A percentile compares a stretch with the other conserved stretches of the same genome.
These are phyloP conservation scores for Metschnikowia shivogae DNA, from an alignment of 805 yeast genomes.

Conservation along the genomic window DNA sequence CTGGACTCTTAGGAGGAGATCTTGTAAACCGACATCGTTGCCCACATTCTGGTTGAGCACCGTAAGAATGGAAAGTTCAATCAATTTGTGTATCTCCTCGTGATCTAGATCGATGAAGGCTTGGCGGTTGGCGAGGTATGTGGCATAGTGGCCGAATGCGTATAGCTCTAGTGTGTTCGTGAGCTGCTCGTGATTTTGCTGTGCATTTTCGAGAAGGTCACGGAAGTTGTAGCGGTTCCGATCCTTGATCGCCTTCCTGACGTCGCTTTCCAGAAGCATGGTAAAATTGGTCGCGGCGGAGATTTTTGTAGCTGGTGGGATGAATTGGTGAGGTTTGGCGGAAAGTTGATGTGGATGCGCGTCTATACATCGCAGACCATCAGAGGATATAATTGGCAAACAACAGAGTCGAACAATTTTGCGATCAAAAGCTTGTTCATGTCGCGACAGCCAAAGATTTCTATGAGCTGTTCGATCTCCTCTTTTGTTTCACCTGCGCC, in stretches of 20 bases:
- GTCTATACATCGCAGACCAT: constrained; percentile 5
- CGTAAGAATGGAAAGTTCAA: constrained; percentile 26
- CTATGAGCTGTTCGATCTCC: constrained; percentile 13
- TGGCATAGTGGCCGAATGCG: constrained; percentile 31
- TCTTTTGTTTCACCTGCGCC: constrained; percentile 14
- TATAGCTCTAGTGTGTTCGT: constrained; percentile 35
- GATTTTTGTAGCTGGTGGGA: neutral
- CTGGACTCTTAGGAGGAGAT: constrained; percentile 11
- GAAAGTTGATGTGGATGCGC: too few species aligned
- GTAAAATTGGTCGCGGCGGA: neutral
- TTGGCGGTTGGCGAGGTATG: constrained; percentile 20
- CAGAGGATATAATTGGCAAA: constrained; percentile 24
- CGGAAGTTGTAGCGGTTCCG: constrained; percentile 6
- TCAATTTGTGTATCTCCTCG: constrained; percentile 21
- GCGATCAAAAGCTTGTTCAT: constrained; percentile 22
- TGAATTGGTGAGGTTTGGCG: neutral
- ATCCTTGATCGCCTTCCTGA: neutral
- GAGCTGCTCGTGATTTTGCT: neutral
- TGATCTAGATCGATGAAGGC: constrained; percentile 16
- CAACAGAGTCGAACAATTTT: constrained; percentile 21
- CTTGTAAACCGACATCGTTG: constrained; percentile 12
- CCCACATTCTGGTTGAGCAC: constrained; percentile 24
- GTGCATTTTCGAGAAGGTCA: constrained; percentile 2
- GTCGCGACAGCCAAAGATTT: constrained; percentile 17
- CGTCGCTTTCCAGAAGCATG: constrained; percentile 2